Conservation (phyloP, 345 rosid genomes). For the Eucalyptus sp. region DNA sequence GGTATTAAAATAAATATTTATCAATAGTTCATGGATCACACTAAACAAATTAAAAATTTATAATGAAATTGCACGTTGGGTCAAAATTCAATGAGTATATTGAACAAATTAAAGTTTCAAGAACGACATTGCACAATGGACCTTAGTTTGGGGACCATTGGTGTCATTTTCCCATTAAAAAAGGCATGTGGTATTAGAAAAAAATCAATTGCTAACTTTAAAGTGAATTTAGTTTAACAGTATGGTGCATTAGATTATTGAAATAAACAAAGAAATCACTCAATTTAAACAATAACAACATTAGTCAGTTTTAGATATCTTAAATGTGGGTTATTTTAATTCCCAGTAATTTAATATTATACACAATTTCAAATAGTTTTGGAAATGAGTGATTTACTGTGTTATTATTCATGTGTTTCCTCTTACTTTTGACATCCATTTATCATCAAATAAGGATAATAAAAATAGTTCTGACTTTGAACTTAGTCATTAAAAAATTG, state of each 20-base stretch:
- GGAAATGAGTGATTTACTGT: not conserved
- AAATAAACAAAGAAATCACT: too few relatives aligned
- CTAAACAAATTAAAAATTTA: too few relatives aligned
- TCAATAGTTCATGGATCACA: rapidly evolving
- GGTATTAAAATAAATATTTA: rapidly evolving
- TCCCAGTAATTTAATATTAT: not conserved
- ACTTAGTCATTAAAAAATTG: not conserved
- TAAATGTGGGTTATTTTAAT: not conserved
- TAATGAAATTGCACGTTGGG: rapidly evolving
- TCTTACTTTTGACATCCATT: not conserved
- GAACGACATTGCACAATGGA: rapidly evolving
- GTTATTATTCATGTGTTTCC: not conserved
- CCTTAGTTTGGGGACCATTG: rapidly evolving
- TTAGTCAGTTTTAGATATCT: not conserved
- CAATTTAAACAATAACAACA: not conserved
- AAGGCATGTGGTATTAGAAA: too few relatives aligned
- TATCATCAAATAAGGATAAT: too few relatives aligned
- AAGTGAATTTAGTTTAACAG: not conserved
- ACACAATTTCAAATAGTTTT: not conserved
- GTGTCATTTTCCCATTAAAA: not conserved
- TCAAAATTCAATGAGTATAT: too few relatives aligned
- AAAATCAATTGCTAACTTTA: too few relatives aligned
- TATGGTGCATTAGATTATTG: not conserved
- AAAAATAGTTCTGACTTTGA: too few relatives aligned
- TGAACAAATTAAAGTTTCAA: rapidly evolving